Percentiles rank a stretch among this genome's conserved stretches.
Conservation (phyloP, 1,284 basidiomycete genomes). For the Tilletia setariae region DNA sequence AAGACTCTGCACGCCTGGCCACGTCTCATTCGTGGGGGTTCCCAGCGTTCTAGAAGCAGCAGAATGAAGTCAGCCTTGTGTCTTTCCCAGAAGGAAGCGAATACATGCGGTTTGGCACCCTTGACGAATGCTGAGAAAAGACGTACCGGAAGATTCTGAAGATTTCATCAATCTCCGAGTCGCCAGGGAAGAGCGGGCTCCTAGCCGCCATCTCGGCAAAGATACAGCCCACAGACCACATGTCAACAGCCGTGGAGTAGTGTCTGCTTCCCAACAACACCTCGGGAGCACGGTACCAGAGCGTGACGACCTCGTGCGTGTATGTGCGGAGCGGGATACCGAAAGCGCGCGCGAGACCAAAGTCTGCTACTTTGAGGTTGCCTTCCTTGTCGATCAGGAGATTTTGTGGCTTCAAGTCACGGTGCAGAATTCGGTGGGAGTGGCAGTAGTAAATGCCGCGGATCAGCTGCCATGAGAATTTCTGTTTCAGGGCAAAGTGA, state of each 20-base stretch:
- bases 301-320: conserved; percentile 93
- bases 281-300: conserved; percentile 98
- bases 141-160: conserved; percentile 81
- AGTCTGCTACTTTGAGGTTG: conserved; percentile 71
- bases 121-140: no score
- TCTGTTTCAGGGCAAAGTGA: conserved; percentile 60
- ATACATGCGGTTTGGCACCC: no score
- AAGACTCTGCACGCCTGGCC: conserved; percentile 84
- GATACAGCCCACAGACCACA: conserved; percentile 97
- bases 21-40: conserved; percentile 85
- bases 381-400: conserved; percentile 77
- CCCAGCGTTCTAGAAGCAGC: conserved; percentile 57
- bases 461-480: conserved; percentile 82
- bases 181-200: conserved; percentile 89
- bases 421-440: conserved; percentile 89
- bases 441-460: conserved; percentile 92
- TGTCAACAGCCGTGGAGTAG: conserved; percentile 92
- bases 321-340: conserved; percentile 97
- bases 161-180: conserved; percentile 99
- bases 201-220: conserved; percentile 86
- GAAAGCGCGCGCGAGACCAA: conserved; percentile 92
- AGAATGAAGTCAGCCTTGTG: neutral
- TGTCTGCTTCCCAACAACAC: conserved; percentile 91
- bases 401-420: conserved; percentile 97
- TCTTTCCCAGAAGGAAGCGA: no score